Conservation (phyloP, 768 basidiomycete species). For the Gloeopeniophorella convolvens region DNA sequence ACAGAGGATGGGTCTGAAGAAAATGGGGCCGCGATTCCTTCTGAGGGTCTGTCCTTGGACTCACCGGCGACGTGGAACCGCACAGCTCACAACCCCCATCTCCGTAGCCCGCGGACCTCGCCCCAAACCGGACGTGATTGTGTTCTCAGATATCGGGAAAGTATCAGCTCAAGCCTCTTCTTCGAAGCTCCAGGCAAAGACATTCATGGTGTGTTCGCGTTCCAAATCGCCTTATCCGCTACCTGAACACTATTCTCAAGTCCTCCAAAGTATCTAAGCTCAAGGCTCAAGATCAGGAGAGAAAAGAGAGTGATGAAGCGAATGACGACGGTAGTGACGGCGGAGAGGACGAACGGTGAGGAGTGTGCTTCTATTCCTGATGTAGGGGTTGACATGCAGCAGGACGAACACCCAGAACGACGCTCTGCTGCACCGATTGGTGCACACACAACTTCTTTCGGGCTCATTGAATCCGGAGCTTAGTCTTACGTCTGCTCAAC, state of each 20-base stretch:
- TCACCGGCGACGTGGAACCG: background rate
- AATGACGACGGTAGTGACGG: constrained; percentile 35
- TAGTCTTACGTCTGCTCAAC: constrained; percentile 56
- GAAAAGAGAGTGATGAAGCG: constrained; percentile 22
- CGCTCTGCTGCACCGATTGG: constrained; percentile 65
- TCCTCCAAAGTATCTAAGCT: constrained; percentile 73
- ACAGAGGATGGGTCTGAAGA: constrained; percentile 16
- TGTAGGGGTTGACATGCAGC: constrained; percentile 3
- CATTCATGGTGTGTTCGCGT: constrained; percentile 61
- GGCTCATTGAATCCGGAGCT: constrained; percentile 62
- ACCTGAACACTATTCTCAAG: constrained; percentile 32
- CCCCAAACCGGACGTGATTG: constrained; percentile 41
- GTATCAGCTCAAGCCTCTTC: constrained; percentile 22
- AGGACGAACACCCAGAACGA: constrained; percentile 78
- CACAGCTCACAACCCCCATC: constrained; percentile 33
- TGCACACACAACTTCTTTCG: constrained; percentile 75
- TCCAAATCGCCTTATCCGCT: background rate
- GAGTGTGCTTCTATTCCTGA: constrained; percentile 8
- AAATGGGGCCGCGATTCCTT: background rate
- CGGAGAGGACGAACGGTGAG: constrained; percentile 51
- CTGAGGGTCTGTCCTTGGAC: constrained; percentile 9
- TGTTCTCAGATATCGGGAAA: constrained; percentile 42
- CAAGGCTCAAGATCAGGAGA: constrained; percentile 23
- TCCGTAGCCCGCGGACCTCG: too few species aligned
- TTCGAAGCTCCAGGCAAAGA: constrained; percentile 44